Base-by-base conservation (phyloP, 768 basidiomycete species). In the Inosperma sp. region DNA sequence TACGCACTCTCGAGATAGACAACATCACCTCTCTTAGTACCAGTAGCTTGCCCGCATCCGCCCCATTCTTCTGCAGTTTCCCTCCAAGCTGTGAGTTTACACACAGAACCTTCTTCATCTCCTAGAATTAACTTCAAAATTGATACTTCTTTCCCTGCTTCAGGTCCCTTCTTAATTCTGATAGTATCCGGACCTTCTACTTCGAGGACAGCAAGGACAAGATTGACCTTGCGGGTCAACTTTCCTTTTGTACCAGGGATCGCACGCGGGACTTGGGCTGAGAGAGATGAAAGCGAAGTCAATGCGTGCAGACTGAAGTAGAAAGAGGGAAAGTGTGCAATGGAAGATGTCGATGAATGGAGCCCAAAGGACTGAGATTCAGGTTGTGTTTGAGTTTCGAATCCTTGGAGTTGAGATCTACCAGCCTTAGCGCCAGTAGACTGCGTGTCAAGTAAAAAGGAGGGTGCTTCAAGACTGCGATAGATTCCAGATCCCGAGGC, bases 11-110 rank as follows among this genome's bases (percentile, higher is more conserved):
- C 79, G 13, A 91, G 68, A 52, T 82, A 71, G 7, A 88, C 68
- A 13, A 91, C 70, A 61, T 91, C 89, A 1, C 89, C 89, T 41
- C 85, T 73, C 59, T 83, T 86, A 2, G 80, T 65, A 14, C 67
- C 75, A 9, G 69, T 63, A 3, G 64, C 65, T 6, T 71, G 65
- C 8, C 71, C 69, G 30, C 65, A 52, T 1, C 73, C 75, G 19
- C 83, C 85, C 88, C 88, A 90, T 0, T 66, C 64, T 36, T 89
- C 84, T 9, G 89, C 89, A 4, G 78, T 69, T 39, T 89, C 83
- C 48, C 88, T 71, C 89, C 89, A 92, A 10, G 83, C 88, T 4
- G 84, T 85, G 14, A 91, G 63, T 66, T 83, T 88, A 59, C 80
- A 80, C 6, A 90, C 75, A 1, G 67, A 73, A 1, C 84, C 83